phyloP scores from a whole-genome alignment of 2,329 filamentous ascomycete species.

The Colletotrichum destructivum region DNA sequence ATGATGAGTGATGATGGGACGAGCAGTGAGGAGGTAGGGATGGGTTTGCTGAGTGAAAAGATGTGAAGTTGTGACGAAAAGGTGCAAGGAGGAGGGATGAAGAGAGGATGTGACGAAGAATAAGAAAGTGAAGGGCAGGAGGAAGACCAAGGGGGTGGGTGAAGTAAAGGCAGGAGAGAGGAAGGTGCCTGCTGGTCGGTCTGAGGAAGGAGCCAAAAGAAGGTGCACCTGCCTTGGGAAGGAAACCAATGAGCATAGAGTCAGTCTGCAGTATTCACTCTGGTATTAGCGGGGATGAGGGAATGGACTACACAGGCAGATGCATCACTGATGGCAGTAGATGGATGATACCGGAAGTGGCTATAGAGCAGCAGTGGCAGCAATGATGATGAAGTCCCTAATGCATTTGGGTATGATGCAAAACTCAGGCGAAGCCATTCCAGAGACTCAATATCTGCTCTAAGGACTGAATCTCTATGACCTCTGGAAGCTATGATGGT shows the following conservation, averaged over 20 bases:
- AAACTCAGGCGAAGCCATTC: neutral
- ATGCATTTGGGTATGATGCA: too few species aligned
- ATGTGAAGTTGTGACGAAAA: neutral
- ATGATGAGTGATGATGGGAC: constrained; percentile 1
- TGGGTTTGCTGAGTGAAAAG: neutral
- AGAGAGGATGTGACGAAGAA: neutral
- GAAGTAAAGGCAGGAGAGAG: neutral
- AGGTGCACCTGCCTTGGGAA: constrained; percentile 5
- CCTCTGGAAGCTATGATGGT: too few species aligned
- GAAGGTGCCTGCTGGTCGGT: neutral
- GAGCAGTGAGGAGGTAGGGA: neutral
- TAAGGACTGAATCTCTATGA: too few species aligned
- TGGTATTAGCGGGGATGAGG: too few species aligned
- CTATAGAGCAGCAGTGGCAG: too few species aligned
- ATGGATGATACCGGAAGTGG: neutral
- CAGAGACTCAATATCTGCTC: neutral
- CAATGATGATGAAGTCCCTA: neutral
- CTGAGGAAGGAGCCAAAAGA: neutral
- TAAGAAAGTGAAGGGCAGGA: neutral
- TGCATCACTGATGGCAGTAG: neutral
- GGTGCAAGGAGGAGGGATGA: neutral
- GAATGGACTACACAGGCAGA: neutral
- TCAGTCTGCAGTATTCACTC: neutral
- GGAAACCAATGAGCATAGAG: too few species aligned
- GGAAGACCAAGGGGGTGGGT: neutral